A percentile compares a stretch with the other conserved stretches of the same genome.
These are phyloP conservation scores for Ustilago nuda DNA, from an alignment of 1,284 basidiomycete species.

Conservation along the genomic window DNA sequence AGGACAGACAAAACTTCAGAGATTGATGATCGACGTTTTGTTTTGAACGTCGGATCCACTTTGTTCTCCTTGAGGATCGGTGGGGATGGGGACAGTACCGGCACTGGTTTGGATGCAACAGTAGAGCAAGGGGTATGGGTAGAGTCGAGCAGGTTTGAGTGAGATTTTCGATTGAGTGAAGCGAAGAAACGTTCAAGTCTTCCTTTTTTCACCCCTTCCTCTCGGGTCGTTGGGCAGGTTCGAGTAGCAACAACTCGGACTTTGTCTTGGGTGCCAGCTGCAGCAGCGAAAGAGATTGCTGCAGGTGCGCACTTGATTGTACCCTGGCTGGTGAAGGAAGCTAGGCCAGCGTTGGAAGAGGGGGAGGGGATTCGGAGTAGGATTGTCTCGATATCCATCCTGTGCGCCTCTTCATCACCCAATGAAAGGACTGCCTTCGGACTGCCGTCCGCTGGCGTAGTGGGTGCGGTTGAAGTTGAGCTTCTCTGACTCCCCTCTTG, in stretches of 20 bases:
- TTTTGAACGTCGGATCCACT: slow-evolving; percentile 9
- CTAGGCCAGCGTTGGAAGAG: slow-evolving; percentile 3
- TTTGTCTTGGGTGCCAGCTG: not conserved
- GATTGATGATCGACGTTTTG: slow-evolving; percentile 23
- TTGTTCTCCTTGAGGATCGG: not conserved
- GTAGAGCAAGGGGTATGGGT: not conserved
- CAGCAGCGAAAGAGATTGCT: slow-evolving; percentile 29
- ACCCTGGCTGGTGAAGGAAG: slow-evolving; percentile 2
- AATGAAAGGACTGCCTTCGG: slow-evolving; percentile 31
- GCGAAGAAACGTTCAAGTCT: slow-evolving; percentile 40
- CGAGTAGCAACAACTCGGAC: not conserved
- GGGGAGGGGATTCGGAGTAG: slow-evolving; percentile 17
- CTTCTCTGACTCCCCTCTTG: slow-evolving; percentile 17
- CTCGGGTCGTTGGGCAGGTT: slow-evolving; percentile 1
- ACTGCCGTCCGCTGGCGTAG: slow-evolving; percentile 21
- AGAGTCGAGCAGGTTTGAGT: slow-evolving; percentile 7
- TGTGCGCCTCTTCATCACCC: slow-evolving; percentile 43
- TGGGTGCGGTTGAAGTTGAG: slow-evolving; percentile 32
- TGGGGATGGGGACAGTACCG: not conserved
- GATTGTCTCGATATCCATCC: slow-evolving; percentile 34
- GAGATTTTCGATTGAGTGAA: slow-evolving; percentile 28
- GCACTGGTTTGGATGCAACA: not conserved
- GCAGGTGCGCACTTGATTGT: slow-evolving; percentile 26
- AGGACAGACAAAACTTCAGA: slow-evolving; percentile 37
- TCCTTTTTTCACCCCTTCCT: not conserved